A percentile compares a stretch with the other conserved stretches of the same genome.
These are phyloP conservation scores for Arachis stenosperma DNA, from an alignment of 306 rosid species.

Conservation along the genomic window DNA sequence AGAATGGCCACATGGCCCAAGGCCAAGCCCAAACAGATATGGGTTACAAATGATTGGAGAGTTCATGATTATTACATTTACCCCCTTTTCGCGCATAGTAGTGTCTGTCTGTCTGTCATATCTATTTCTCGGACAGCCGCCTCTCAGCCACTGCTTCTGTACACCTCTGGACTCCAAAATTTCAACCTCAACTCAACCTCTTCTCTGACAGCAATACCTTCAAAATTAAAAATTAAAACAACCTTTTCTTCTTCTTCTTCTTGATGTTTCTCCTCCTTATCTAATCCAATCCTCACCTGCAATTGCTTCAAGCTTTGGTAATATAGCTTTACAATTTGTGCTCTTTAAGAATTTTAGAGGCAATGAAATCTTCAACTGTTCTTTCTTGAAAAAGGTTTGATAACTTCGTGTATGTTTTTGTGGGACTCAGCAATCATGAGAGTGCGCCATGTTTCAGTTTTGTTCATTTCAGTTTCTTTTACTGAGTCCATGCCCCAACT, in stretches of 20 bases:
- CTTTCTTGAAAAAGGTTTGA: neutral
- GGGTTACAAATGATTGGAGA: neutral
- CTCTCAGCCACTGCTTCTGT: slow-evolving; percentile 30
- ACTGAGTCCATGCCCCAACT: neutral
- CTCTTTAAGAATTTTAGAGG: neutral
- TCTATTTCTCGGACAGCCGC: slow-evolving; percentile 24
- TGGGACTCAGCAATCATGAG: neutral
- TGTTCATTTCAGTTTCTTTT: neutral
- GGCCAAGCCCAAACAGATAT: neutral
- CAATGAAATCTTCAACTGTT: neutral
- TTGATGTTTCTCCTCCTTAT: neutral
- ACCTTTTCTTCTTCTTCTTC: neutral
- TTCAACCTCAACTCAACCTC: slow-evolving; percentile 6
- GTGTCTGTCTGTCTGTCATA: no score
- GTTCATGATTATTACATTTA: neutral
- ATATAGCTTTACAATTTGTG: neutral
- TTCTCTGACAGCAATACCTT: neutral
- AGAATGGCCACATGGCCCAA: neutral
- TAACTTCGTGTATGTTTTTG: neutral
- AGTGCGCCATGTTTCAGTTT: no score
- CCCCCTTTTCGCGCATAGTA: neutral
- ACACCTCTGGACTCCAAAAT: neutral
- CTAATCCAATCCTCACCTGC: slow-evolving; percentile 4
- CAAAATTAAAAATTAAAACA: neutral
- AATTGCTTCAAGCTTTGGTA: slow-evolving; percentile 19